Conservation (phyloP, 2,329 filamentous ascomycete genomes). For the Xylaria digitata region DNA sequence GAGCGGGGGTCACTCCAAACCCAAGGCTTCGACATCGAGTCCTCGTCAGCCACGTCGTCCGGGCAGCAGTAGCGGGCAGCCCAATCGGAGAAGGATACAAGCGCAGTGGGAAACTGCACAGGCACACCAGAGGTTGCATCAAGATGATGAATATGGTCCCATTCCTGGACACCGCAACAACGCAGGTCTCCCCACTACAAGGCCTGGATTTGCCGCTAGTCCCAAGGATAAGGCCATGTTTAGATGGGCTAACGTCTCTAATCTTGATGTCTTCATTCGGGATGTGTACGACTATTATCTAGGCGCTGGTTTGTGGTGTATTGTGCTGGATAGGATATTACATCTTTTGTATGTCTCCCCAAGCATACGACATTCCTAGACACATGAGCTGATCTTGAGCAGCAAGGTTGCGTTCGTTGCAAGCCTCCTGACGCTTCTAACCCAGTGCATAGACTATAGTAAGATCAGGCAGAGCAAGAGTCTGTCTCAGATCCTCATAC, state of each 20-base stretch:
- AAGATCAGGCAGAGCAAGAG: constrained; percentile 74
- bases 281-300: constrained; percentile 89
- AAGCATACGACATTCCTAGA: not conserved
- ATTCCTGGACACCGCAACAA: constrained; percentile 30
- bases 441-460: constrained; percentile 85
- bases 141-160: constrained; percentile 50
- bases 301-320: constrained; percentile 86
- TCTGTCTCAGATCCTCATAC: constrained; percentile 67
- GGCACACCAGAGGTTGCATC: constrained; percentile 63
- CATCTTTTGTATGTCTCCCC: constrained; percentile 73
- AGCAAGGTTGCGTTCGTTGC: constrained; percentile 87
- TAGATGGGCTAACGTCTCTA: constrained; percentile 91
- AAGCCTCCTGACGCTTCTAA: constrained; percentile 82
- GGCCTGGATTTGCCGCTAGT: constrained; percentile 45
- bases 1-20: constrained; percentile 41
- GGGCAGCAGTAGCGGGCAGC: constrained; percentile 56
- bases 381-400: constrained; percentile 34
- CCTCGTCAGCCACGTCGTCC: constrained; percentile 44
- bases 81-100: constrained; percentile 57
- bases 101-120: constrained; percentile 67
- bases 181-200: constrained; percentile 39
- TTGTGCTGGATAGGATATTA: constrained; percentile 76
- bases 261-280: constrained; percentile 86
- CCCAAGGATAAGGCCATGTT: constrained; percentile 84
- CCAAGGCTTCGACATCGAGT: constrained; percentile 42